phyloP scores from a whole-genome alignment of 306 rosid genomes.

The Cucurbita moschata region DNA sequence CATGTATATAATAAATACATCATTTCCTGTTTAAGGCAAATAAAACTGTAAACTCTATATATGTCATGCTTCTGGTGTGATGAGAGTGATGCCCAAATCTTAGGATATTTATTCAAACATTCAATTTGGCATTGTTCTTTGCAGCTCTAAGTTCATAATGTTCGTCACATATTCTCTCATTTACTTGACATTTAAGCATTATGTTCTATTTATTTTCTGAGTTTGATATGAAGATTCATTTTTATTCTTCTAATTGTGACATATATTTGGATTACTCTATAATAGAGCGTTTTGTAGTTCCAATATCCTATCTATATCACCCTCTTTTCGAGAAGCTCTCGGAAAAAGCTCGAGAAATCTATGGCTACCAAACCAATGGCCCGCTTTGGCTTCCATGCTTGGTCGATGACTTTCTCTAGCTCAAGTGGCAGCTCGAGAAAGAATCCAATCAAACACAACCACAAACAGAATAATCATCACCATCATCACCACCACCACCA shows the following conservation, averaged over 20 bases:
- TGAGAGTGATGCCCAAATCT: neutral
- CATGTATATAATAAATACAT: neutral
- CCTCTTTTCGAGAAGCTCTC: slow-evolving; percentile 47
- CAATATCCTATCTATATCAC: slow-evolving; percentile 51
- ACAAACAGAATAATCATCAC: neutral
- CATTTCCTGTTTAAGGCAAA: neutral
- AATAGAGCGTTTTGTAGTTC: slow-evolving; percentile 33
- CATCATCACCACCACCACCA: neutral
- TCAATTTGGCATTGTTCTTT: neutral
- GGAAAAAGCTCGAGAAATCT: slow-evolving; percentile 47
- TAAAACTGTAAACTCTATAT: neutral
- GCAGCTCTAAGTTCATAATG: neutral
- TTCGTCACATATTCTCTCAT: neutral
- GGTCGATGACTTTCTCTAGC: slow-evolving; percentile 25
- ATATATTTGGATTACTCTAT: too few species aligned
- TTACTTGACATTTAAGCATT: neutral
- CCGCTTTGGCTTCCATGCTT: slow-evolving; percentile 64
- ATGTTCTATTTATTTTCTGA: too few species aligned
- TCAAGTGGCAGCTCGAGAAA: neutral
- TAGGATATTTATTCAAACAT: neutral
- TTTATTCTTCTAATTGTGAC: too few species aligned
- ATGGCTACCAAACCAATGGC: slow-evolving; percentile 59
- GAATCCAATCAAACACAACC: neutral
- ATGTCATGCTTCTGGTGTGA: too few species aligned
- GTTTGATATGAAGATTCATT: too few species aligned